Conservation (phyloP, 257 asterid genomes). For the Fraxinus americana region DNA sequence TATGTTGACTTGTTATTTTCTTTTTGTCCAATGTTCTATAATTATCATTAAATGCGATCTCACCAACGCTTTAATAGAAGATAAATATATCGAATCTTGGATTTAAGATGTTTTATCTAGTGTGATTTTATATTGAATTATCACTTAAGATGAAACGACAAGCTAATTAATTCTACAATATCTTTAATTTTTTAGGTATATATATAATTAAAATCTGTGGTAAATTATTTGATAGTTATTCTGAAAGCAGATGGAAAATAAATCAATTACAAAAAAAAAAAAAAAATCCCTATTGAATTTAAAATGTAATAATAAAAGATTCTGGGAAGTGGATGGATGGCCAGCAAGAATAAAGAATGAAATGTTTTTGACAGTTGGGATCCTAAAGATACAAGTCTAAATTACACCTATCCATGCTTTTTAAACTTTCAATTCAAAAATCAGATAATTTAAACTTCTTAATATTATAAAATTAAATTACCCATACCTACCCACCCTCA, state of each 20-base stretch:
- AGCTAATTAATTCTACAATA: not conserved
- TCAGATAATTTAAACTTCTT: too few relatives aligned
- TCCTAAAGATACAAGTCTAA: not conserved
- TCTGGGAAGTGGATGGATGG: not conserved
- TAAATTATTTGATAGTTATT: not conserved
- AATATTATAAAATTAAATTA: too few relatives aligned
- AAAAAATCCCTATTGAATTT: too few relatives aligned
- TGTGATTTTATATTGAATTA: too few relatives aligned
- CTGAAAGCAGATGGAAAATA: not conserved
- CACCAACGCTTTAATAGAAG: too few relatives aligned
- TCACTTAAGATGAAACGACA: too few relatives aligned
- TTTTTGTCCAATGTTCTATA: not conserved
- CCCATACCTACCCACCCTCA: too few relatives aligned
- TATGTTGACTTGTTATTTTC: not conserved
- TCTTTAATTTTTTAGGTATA: not conserved
- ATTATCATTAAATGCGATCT: too few relatives aligned
- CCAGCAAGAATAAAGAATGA: not conserved
- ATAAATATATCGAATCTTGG: not conserved
- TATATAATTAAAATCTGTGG: too few relatives aligned
- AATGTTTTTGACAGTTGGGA: not conserved
- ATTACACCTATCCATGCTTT: too few relatives aligned
- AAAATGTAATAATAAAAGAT: not conserved
- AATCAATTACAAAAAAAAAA: too few relatives aligned
- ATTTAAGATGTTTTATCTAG: not conserved
- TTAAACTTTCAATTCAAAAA: too few relatives aligned